Evolutionary conservation across 106 monocot species (phyloP), one percentile per base, ranked within the genome.

Genomic region (Phalaenopsis aphrodite): DNA sequence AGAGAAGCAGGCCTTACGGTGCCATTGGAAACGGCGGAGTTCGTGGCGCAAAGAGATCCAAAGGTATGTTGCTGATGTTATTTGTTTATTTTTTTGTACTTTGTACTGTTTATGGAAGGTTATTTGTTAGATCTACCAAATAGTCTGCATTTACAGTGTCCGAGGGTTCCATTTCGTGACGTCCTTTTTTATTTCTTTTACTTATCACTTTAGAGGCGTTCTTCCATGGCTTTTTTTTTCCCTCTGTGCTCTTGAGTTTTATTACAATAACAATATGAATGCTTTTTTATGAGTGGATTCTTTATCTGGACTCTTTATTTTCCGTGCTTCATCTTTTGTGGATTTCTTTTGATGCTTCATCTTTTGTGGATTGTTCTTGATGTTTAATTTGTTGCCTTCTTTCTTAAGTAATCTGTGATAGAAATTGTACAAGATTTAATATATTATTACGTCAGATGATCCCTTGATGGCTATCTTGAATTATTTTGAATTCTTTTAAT

Each of bases 21-120:
- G 73, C 83, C 73, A 78, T 78, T 46, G 78, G 78, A 19, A 83
- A 83, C 57, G 83, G 82, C 9, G 82, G 82, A 52, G 30, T 79
- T 72, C 56, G 42, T 36, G 58, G 61, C 37, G 41, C 37, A 30
- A 84, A 79, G 57, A 58, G 79, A 43, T 3, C 61, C n/a, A 84
- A 74, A 78, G 83, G 83, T 83, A 83, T 15, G 36, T 5, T 39
- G 19, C 5, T 30, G 46, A 76, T 49, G n/a, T 21, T 47, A n/a
- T 76, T 12, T 24, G 21, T 24, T 49, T 76, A 10, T 42, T 42
- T 69, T n/a, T 45, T 1, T 43, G 1, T 43, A 11, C 5, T 43
- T 2, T 74, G 4, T 9, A 4, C 8, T 74, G 16, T 21, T 18
- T 77, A 8, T 57, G 8, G 12, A 57, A 1, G 23, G 16, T 2